Base-by-base conservation (phyloP, 2,329 filamentous ascomycete genomes). In the Catunica adiposa region DNA sequence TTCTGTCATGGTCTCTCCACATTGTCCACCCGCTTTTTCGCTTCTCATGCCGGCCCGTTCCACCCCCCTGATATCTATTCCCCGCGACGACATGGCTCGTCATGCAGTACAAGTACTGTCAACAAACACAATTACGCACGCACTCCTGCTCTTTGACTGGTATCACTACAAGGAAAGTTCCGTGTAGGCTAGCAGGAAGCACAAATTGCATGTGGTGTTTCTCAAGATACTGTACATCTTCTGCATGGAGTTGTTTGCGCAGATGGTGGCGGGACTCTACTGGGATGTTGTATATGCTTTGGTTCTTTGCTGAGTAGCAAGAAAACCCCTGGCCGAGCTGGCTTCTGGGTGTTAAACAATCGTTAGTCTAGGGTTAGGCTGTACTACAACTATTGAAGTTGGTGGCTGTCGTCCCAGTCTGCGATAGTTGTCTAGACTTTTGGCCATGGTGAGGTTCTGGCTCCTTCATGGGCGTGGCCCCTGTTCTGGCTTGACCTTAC, bases 401-500 rank as follows among this genome's bases (percentile, higher is more conserved):
- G 29, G 29, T 5, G 11, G 29, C 29, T 34, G 29, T 34, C 29
- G 11, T 34, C 29, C 11, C 29, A 5, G 29, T 34, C 5, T 34
- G 29, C 29, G 5, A 34, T 11, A 5, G 29, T 34, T 34, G 29
- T 34, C 29, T 34, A 34, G 29, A 11, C 29, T 11, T 34, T 34
- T 34, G 29, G 11, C 29, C 29, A 11, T 11, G 29, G 29, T 34
- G 29, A 34, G 29, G 29, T 34, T 34, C 29, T 34, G 5, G 29
- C 15, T 44, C 40, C 40, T 44, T n/a, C 20, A n/a, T 22, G 3
- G 40, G 40, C n/a, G 5, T 20, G 26, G n/a, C 26, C 48, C 48
- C 26, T 51, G 48, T n/a, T 37, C 17, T 26, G 17, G 34, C 20
- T 52, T 37, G 50, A 57, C 51, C 52, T 55, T 37, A 42, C 38